phyloP scores from a whole-genome alignment of 2,329 filamentous ascomycete genomes.

The Beauveria australis region DNA sequence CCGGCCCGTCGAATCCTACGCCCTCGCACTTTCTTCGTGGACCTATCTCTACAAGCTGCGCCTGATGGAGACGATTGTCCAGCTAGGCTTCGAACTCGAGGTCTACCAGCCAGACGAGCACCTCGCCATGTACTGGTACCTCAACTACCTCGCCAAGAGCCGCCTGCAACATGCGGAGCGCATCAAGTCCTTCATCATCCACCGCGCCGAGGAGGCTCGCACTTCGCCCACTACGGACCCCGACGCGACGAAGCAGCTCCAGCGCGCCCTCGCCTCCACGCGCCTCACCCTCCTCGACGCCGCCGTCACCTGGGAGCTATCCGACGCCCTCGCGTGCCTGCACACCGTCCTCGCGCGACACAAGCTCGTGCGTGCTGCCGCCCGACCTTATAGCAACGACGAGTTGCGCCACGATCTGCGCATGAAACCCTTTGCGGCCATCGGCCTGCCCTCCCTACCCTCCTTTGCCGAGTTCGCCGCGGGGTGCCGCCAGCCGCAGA shows the following conservation, averaged over 20 bases:
- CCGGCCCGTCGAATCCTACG: slow-evolving; percentile 44
- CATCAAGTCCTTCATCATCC: slow-evolving; percentile 57
- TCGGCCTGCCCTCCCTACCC: slow-evolving; percentile 61
- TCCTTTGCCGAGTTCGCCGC: slow-evolving; percentile 51
- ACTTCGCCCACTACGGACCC: slow-evolving; percentile 15
- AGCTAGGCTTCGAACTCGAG: slow-evolving; percentile 89
- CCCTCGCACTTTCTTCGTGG: slow-evolving; percentile 79
- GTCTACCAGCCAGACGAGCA: slow-evolving; percentile 83
- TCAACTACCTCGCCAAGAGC: slow-evolving; percentile 64
- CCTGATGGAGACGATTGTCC: slow-evolving; percentile 77
- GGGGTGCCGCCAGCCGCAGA: slow-evolving; percentile 33
- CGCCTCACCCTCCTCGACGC: slow-evolving; percentile 57
- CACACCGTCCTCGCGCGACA: slow-evolving; percentile 60
- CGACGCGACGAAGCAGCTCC: slow-evolving; percentile 34
- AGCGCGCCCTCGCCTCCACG: slow-evolving; percentile 44
- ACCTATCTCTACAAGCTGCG: slow-evolving; percentile 82
- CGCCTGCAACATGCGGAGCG: slow-evolving; percentile 62
- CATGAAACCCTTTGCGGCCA: slow-evolving; percentile 71
- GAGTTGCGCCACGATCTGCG: slow-evolving; percentile 69
- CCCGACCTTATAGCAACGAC: slow-evolving; percentile 58
- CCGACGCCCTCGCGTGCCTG: slow-evolving; percentile 49
- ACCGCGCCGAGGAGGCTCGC: slow-evolving; percentile 24
- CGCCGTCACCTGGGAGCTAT: slow-evolving; percentile 50
- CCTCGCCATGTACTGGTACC: slow-evolving; percentile 83
- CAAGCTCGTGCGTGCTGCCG: slow-evolving; percentile 39